Evolutionary conservation across 2,329 filamentous ascomycete species (phyloP), one percentile per base, ranked within the genome.

Genomic region (Chrysosporium keratinophilum): DNA sequence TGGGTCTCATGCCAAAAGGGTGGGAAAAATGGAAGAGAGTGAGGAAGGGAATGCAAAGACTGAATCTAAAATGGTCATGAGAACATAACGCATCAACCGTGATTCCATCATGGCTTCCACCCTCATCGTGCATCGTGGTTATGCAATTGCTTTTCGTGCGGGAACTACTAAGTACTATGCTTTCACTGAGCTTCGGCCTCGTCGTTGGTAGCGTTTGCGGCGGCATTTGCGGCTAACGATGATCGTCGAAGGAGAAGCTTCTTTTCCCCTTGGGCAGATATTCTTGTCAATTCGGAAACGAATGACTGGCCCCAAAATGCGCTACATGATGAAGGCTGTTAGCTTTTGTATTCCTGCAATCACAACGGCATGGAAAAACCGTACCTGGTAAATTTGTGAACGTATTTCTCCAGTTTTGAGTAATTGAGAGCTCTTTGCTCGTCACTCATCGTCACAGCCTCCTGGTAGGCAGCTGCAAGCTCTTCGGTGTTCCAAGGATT

Each of bases 401-500:
- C 88, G 66, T 97, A 97, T 71, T 87, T 87, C 67, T 93, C 87
- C 56, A 98, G 77, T 71, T 96, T 96, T 67, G 85, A 82, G 74
- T 88, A 96, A 71, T 96, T 96, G 54, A 84, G 76, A 56, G 84
- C 82, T 51, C 89, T 83, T 72, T 93, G 86, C 70, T 95, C 90
- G 15, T 89, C 82, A 51, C 85, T 85, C 88, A 97, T 96, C 52
- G 90, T 95, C 42, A 97, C 89, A n/a, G 91, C 88, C 60, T 95
- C 89, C 69, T 96, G 87, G 61, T 97, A 90, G 5, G 90, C 88
- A 63, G 89, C 87, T 40, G 91, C 90, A 37, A 97, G 76, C 69
- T 97, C 91, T 66, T 96, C 90, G 0, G 90, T 96, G 69, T 97
- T 97, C 93, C 93, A 98, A 0, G 93, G 93, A 71, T 98, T 98